Evolutionary conservation across 768 basidiomycete genomes (phyloP), one percentile per base, ranked within the genome.

Genomic region (Lactarius pseudohatsudake): DNA sequence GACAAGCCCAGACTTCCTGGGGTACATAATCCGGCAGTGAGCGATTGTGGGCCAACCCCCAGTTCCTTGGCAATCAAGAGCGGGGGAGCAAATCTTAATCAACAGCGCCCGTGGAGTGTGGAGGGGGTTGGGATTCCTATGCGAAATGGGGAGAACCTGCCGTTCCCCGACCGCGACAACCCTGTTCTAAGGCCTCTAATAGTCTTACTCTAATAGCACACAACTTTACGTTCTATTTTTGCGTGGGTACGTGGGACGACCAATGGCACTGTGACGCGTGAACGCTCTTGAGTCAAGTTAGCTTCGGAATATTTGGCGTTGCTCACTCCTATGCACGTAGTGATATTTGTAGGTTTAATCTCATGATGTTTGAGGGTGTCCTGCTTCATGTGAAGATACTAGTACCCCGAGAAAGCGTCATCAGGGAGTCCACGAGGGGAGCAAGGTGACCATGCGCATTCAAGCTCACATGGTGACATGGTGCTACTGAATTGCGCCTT

Each of bases 1-100:
- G 47, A 2, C 47, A 43, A 54, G 65, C 18, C 61, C 65, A 66
- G 57, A 40, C 47, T 22, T 38, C 20, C 32, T 40, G 32, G 61
- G 41, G 11, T 9, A 28, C 30, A 45, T 41, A 10, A n/a, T 40
- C 30, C 38, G 47, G 38, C 56, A 15, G 28, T 18, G 5, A 38
- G 55, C 43, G 50, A 53, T 26, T n/a, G 22, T 28, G 11, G 15
- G 43, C 34, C 45, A 36, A 20, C 13, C 13, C 18, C 59, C 64
- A 18, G 45, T 36, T 26, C 3, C 32, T 32, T n/a, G 61, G 65
- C 22, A n/a, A n/a, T n/a, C n/a, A 18, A 38, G 34, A 7, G 41
- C 16, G 9, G 43, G 40, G 5, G 18, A 40, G 20, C 26, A 36
- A 50, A n/a, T 56, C 58, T 54, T 47, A 26, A 53, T n/a, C 20